A percentile compares a stretch with the other conserved stretches of the same genome.
phyloP scores from a whole-genome alignment of 2,329 filamentous ascomycete species.

The Plectosphaerella cucumerina region DNA sequence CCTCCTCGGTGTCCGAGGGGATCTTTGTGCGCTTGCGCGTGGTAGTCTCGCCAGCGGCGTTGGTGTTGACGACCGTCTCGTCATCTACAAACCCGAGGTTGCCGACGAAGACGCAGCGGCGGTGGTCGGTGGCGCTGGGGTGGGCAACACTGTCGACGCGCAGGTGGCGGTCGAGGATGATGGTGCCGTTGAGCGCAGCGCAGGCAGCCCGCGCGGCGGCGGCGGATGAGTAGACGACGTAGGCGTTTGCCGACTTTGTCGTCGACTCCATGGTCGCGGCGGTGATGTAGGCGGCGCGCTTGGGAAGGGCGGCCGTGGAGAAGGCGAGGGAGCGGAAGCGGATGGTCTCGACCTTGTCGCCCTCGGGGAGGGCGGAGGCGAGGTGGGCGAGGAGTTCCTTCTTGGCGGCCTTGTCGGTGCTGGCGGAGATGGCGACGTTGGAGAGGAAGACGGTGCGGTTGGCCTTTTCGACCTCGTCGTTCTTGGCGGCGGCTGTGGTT shows the following conservation, averaged over 20 bases:
- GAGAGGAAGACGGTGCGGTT: slow-evolving; percentile 87
- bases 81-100: slow-evolving; percentile 96
- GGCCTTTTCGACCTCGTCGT: slow-evolving; percentile 74
- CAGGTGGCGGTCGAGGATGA: slow-evolving; percentile 81
- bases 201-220: slow-evolving; percentile 73
- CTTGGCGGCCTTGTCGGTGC: slow-evolving; percentile 76
- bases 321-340: slow-evolving; percentile 94
- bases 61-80: slow-evolving; percentile 66
- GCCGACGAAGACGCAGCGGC: slow-evolving; percentile 91
- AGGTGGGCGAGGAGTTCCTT: slow-evolving; percentile 75
- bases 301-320: slow-evolving; percentile 70
- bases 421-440: slow-evolving; percentile 81
- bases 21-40: slow-evolving; percentile 70
- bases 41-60: slow-evolving; percentile 60
- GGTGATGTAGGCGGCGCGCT: slow-evolving; percentile 90
- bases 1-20: slow-evolving; percentile 87
- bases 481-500: slow-evolving; percentile 39
- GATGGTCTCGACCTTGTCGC: slow-evolving; percentile 80
- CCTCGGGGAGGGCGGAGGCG: slow-evolving; percentile 62
- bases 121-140: slow-evolving; percentile 75
- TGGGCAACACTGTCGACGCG: slow-evolving; percentile 89
- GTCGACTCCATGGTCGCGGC: slow-evolving; percentile 88
- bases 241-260: slow-evolving; percentile 90
- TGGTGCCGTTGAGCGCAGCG: slow-evolving; percentile 73
- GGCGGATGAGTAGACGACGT: slow-evolving; percentile 78